These are phyloP conservation scores for Cutaneotrichosporon daszewskae DNA, from an alignment of 1,284 basidiomycete genomes.

Conservation along the genomic window DNA sequence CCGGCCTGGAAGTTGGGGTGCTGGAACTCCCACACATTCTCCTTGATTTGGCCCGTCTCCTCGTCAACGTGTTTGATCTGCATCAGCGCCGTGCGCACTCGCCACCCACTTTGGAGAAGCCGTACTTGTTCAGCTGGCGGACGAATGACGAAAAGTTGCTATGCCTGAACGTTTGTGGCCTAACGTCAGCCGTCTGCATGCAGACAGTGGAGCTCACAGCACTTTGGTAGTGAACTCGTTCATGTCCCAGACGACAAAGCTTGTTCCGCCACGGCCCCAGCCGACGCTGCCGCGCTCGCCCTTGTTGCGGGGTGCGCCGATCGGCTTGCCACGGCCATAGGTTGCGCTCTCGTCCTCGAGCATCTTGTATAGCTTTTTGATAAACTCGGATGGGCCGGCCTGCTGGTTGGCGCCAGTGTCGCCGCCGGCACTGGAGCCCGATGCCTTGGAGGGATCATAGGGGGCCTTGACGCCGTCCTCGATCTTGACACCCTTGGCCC, in stretches of 20 bases:
- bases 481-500: constrained; percentile 1
- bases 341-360: constrained; percentile 40
- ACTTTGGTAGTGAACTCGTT: constrained; percentile 94
- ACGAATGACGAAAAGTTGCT: constrained; percentile 94
- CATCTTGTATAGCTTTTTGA: constrained; percentile 88
- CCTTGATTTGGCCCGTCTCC: constrained; percentile 37
- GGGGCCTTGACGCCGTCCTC: no score
- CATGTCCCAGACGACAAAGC: constrained; percentile 97
- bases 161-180: constrained; percentile 90
- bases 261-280: constrained; percentile 81
- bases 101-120: constrained; percentile 78
- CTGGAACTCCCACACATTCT: constrained; percentile 79
- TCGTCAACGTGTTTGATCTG: constrained; percentile 45
- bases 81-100: background rate
- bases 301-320: constrained; percentile 22
- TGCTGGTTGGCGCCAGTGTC: constrained; percentile 9
- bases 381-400: constrained; percentile 64
- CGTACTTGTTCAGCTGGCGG: constrained; percentile 95
- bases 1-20: constrained; percentile 91
- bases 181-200: constrained; percentile 11
- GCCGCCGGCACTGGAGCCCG: no score
- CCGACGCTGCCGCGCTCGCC: constrained; percentile 52
- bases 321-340: constrained; percentile 33
- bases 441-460: no score
- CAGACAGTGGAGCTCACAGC: constrained; percentile 49